These are phyloP conservation scores for Cryptosporidium andersoni DNA, from an alignment of 169 alveolate species.

Conservation along the genomic window DNA sequence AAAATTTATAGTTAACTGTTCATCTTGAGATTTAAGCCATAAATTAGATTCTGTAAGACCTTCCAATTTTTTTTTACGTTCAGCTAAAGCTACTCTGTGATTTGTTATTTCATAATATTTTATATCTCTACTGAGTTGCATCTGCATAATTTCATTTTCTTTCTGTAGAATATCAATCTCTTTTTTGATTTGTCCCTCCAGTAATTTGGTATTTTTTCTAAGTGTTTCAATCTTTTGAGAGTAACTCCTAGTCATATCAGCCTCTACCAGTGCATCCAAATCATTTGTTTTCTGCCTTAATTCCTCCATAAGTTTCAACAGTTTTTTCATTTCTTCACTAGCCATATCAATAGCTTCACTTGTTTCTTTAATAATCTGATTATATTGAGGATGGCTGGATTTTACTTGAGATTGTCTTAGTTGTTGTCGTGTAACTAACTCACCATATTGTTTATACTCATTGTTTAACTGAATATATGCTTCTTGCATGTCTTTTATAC, in stretches of 20 bases:
- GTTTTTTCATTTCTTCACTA: slow-evolving; percentile 54
- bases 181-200: slow-evolving; percentile 36
- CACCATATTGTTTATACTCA: slow-evolving; percentile 50
- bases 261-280: slow-evolving; percentile 47
- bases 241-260: slow-evolving; percentile 60
- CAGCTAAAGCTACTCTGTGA: slow-evolving; percentile 31
- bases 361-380: slow-evolving; percentile 45
- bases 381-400: slow-evolving; percentile 37
- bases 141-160: slow-evolving; percentile 42
- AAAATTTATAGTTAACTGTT: slow-evolving; percentile 8
- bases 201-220: slow-evolving; percentile 36
- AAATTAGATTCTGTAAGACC: slow-evolving; percentile 55
- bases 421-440: slow-evolving; percentile 57
- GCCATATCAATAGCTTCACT: slow-evolving; percentile 44
- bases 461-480: slow-evolving; percentile 37
- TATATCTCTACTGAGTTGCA: slow-evolving; percentile 47
- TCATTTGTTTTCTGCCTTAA: slow-evolving; percentile 65
- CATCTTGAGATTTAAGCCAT: slow-evolving; percentile 38
- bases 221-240: slow-evolving; percentile 42
- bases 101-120: slow-evolving; percentile 63
- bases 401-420: slow-evolving; percentile 63
- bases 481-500: slow-evolving; percentile 67
- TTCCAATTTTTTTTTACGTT: slow-evolving; percentile 31
- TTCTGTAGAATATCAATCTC: slow-evolving; percentile 50
- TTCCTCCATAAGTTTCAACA: slow-evolving; percentile 49